Base-by-base conservation (phyloP, 257 asterid species). In the Ocimum tenuiflorum region DNA sequence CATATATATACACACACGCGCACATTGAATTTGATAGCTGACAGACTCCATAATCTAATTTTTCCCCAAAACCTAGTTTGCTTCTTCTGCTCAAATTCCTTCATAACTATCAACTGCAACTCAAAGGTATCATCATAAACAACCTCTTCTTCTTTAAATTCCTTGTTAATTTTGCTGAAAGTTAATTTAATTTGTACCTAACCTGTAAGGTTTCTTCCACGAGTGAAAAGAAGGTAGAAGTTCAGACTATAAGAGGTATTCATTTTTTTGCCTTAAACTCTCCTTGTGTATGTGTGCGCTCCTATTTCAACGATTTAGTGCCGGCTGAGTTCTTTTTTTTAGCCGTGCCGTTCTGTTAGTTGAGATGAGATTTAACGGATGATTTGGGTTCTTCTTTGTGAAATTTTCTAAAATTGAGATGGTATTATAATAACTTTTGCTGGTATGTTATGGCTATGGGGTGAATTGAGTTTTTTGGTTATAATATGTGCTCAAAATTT, bases 21-120 rank as follows among this genome's bases (percentile, higher is more conserved):
- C 4, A 27, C 71, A 62, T 5, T 53, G 51, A 54, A 74, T 53
- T 22, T 13, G 33, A 63, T 51, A 60, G 65, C 47, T 42, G 61
- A 19, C 41, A 69, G 55, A 65, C 73, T 53, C 15, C 22, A 35
- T 7, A 13, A 58, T 42, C 46, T 64, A 42, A 70, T 69, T 75
- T 20, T 48, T 23, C 59, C 70, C 50, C 48, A 74, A 78, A 70
- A 73, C 82, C 82, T 74, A 73, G 42, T 51, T 66, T 29, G 43
- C 35, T 77, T 60, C 67, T 55, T 65, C 73, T 62, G 19, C 72
- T 42, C 72, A n/a, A 68, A 54, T 62, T 56, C 67, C 12, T 41
- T 31, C 71, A 62, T 74, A 67, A 31, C 50, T 61, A 9, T 36
- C 73, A 60, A 9, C 74, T 66, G 43, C 79, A 54, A 27, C 31